Percentiles rank a stretch among this genome's conserved stretches.
phyloP scores from a whole-genome alignment of 345 rosid genomes.

The Carallia pectinifolia region DNA sequence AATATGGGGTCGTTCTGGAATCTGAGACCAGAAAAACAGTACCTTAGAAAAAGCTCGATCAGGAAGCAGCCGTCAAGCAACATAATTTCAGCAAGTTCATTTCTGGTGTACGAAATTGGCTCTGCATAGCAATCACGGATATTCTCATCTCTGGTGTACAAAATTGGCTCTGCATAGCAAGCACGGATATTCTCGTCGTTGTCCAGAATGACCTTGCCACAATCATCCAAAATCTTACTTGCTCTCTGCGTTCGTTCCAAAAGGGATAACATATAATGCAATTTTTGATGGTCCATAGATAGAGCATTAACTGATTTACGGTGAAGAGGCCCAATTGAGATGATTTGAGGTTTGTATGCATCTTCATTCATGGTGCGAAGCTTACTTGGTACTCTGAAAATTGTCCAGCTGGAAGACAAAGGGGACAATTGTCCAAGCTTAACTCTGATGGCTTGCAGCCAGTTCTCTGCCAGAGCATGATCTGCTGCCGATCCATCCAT shows the following conservation, averaged over 20 bases:
- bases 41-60: slow-evolving; percentile 25
- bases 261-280: slow-evolving; percentile 1
- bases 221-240: background rate
- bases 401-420: slow-evolving; percentile 17
- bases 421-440: background rate
- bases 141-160: background rate
- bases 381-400: slow-evolving; percentile 25
- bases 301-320: background rate
- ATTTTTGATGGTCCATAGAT: slow-evolving; percentile 7
- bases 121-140: slow-evolving; percentile 3
- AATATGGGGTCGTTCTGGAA: slow-evolving; percentile 27
- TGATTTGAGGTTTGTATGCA: slow-evolving; percentile 7
- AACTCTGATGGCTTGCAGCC: background rate
- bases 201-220: background rate
- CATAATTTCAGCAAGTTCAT: background rate
- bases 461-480: background rate
- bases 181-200: background rate
- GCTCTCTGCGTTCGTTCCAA: slow-evolving; percentile 8
- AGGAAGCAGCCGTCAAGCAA: slow-evolving; percentile 17
- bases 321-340: slow-evolving; percentile 21
- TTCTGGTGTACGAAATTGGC: accelerated
- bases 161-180: background rate
- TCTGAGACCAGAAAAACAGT: slow-evolving; percentile 5
- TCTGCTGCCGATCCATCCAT: background rate
- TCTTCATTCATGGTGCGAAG: slow-evolving; percentile 3